Percentiles rank a stretch among this genome's conserved stretches.
These are phyloP conservation scores for Monascus ruber DNA, from an alignment of 2,329 filamentous ascomycete genomes.

Conservation along the genomic window DNA sequence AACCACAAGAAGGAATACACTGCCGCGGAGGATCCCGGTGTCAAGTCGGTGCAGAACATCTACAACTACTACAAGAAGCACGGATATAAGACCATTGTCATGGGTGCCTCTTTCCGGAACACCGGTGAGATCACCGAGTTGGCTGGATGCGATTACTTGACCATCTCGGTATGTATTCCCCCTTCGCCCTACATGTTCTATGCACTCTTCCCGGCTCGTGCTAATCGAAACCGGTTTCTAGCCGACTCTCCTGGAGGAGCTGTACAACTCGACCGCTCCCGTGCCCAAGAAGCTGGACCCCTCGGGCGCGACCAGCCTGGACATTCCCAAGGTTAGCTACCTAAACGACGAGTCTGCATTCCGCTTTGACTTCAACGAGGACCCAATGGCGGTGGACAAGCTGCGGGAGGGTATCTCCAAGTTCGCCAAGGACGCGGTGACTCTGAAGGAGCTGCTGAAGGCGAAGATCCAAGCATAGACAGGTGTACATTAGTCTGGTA, in stretches of 20 bases:
- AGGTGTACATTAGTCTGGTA: constrained; percentile 1
- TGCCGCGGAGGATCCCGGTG: constrained; percentile 86
- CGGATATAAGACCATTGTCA: constrained; percentile 98
- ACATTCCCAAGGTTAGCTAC: constrained; percentile 83
- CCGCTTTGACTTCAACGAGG: constrained; percentile 99
- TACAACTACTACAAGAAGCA: constrained; percentile 99
- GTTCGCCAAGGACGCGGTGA: constrained; percentile 91
- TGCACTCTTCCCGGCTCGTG: background rate
- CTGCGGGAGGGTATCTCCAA: constrained; percentile 98
- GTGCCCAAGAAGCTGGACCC: constrained; percentile 92
- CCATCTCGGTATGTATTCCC: constrained; percentile 65
- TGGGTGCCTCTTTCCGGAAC: constrained; percentile 98
- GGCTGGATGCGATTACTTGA: constrained; percentile 96
- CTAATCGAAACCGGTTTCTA: constrained; percentile 22
- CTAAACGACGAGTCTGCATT: constrained; percentile 79
- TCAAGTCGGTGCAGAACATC: constrained; percentile 84
- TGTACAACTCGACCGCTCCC: constrained; percentile 67
- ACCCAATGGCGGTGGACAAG: constrained; percentile 99
- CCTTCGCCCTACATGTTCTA: no score
- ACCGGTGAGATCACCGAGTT: constrained; percentile 95
- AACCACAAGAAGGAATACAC: constrained; percentile 85
- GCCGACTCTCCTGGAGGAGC: constrained; percentile 88
- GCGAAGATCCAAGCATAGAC: constrained; percentile 57
- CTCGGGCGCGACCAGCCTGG: constrained; percentile 49
- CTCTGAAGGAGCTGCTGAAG: constrained; percentile 84